Conservation (phyloP, 768 basidiomycete species). For the Basidioascus undulatus region DNA sequence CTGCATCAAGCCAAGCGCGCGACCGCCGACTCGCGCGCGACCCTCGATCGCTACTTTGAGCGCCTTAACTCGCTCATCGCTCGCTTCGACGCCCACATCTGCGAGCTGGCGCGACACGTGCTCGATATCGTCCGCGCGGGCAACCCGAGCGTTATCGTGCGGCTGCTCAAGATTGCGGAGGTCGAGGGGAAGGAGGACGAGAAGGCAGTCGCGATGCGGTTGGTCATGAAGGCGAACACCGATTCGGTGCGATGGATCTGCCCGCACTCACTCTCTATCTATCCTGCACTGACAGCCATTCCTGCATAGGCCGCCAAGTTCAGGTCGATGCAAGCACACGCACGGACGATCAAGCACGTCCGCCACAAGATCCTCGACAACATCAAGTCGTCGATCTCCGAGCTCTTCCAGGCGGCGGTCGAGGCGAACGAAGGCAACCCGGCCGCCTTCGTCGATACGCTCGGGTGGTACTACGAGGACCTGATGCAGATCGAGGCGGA, state of each 20-base stretch:
- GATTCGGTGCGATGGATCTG: conserved; percentile 38
- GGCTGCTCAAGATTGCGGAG: conserved; percentile 77
- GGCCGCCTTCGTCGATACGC: conserved; percentile 43
- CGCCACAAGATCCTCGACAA: conserved; percentile 63
- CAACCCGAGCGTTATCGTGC: conserved; percentile 64
- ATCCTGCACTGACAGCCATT: no score
- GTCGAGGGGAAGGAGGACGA: conserved; percentile 81
- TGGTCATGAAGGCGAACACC: conserved; percentile 79
- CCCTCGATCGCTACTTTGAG: conserved; percentile 58
- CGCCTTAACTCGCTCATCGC: conserved; percentile 53
- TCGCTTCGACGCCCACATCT: conserved; percentile 64
- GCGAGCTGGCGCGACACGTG: conserved; percentile 51
- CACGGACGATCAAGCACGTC: conserved; percentile 84
- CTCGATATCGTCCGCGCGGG: conserved; percentile 56
- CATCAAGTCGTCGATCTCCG: conserved; percentile 54
- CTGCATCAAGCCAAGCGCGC: conserved; percentile 81
- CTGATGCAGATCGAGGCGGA: conserved; percentile 76
- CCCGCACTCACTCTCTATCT: conserved; percentile 8
- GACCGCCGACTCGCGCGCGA: conserved; percentile 37
- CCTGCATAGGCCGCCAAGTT: conserved; percentile 31
- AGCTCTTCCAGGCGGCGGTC: conserved; percentile 43
- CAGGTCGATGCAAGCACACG: conserved; percentile 76
- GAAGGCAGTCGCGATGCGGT: conserved; percentile 80
- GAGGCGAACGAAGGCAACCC: conserved; percentile 38
- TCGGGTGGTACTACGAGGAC: conserved; percentile 83